Base-by-base conservation (phyloP, 495 filamentous ascomycete genomes). In the Hypoxylon trugodes region DNA sequence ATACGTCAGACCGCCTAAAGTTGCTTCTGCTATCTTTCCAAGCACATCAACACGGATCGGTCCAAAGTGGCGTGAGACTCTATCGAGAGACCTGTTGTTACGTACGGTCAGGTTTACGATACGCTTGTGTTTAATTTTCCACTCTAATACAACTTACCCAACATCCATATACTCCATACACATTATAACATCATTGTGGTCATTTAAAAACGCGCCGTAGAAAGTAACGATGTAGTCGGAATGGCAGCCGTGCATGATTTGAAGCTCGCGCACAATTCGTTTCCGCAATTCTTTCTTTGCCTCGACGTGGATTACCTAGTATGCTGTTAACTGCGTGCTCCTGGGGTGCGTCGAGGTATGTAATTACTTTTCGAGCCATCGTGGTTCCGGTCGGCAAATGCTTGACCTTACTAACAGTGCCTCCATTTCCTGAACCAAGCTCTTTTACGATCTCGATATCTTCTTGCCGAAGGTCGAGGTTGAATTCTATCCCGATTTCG, bases 91-190 rank as follows among this genome's bases (percentile, higher is more conserved):
- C 37, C 95, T 98, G 66, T 59, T 15, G 57, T 48, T n/a, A n/a
- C 21, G 25, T 36, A 19, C 24, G 2, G 66, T 86, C 67, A 86
- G 83, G 7, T 42, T 28, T 22, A 46, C 1, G 28, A n/a, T 10
- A 13, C 24, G 3, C 18, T 57, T 24, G 21, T 22, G 22, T n/a
- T 6, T 4, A 16, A 15, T 21, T 13, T 25, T 7, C n/a, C 32
- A 32, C 10, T 13, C 18, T n/a, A 40, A 46, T 33, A 35, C 10
- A 13, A 77, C 87, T 74, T 84, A 98, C 95, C 96, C 96, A 76
- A 92, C 91, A 80, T 98, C 95, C 93, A 96, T 96, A 70, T 98
- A 97, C 74, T 98, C 95, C 95, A 98, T 98, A 73, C 95, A 98
- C 89, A 98, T 89, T 59, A 97, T 92, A 59, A 98, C 96, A 77